phyloP scores from a whole-genome alignment of 352 stramenopile species.

The Globisporangium barbulae region DNA sequence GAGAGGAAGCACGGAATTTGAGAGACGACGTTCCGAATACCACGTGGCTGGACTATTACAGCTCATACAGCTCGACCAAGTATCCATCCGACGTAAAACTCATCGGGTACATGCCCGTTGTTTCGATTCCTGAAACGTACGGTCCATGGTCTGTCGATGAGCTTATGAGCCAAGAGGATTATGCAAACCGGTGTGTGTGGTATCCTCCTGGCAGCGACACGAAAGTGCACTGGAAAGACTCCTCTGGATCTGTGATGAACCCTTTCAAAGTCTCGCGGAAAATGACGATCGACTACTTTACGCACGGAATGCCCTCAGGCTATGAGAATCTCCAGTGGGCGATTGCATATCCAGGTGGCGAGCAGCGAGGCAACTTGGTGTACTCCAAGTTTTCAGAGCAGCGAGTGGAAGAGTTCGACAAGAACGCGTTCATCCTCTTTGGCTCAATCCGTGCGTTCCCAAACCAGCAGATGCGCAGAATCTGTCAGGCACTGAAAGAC shows the following conservation, averaged over 20 bases:
- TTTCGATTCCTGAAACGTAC: neutral
- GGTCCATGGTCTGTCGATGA: constrained; percentile 21
- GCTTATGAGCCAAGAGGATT: constrained; percentile 14
- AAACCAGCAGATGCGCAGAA: constrained; percentile 41
- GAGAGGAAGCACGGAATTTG: neutral
- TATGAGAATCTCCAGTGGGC: constrained; percentile 36
- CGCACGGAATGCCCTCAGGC: constrained; percentile 22
- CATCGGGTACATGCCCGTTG: neutral
- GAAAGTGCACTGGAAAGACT: constrained; percentile 25
- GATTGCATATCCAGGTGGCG: constrained; percentile 32
- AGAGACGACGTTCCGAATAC: neutral
- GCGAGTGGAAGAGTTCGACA: constrained; percentile 20
- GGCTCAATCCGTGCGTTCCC: constrained; percentile 40
- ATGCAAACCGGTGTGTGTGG: constrained; percentile 34
- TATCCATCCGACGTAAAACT: neutral
- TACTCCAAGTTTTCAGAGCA: constrained; percentile 33
- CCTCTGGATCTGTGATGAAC: constrained; percentile 16
- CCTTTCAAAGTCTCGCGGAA: constrained; percentile 31
- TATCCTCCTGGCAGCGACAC: constrained; percentile 23
- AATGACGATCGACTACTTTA: constrained; percentile 31
- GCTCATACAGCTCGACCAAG: neutral
- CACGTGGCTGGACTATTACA: neutral
- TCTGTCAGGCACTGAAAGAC: constrained; percentile 35
- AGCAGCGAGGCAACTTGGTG: constrained; percentile 36
- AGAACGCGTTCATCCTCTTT: constrained; percentile 27